Percentiles rank a stretch among this genome's conserved stretches.
Conservation (phyloP, 2,329 filamentous ascomycete genomes). For the Exophiala sp. region DNA sequence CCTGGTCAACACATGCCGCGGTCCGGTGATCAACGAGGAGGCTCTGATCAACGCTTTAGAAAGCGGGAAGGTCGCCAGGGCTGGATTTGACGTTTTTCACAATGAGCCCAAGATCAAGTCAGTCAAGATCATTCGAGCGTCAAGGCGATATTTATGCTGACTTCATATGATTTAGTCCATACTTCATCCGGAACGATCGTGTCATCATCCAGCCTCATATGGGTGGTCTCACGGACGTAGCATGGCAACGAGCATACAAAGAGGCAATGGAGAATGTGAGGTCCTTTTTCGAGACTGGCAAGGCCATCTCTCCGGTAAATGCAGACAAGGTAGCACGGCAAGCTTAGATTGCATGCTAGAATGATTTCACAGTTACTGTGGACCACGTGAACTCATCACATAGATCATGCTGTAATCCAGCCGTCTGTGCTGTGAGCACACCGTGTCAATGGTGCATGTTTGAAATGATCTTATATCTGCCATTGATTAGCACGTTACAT, state of each 20-base stretch:
- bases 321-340: neutral
- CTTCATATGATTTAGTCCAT: constrained; percentile 19
- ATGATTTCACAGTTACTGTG: too few relatives aligned
- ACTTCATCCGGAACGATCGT: constrained; percentile 41
- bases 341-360: too few relatives aligned
- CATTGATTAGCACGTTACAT: too few relatives aligned
- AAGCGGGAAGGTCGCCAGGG: constrained; percentile 43
- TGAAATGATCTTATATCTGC: too few relatives aligned
- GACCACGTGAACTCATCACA: too few relatives aligned
- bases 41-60: constrained; percentile 48
- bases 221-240: constrained; percentile 44
- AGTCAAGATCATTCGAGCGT: too few relatives aligned
- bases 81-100: constrained; percentile 37
- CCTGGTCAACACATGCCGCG: constrained; percentile 52
- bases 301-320: constrained; percentile 40
- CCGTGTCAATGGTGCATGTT: too few relatives aligned
- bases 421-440: too few relatives aligned
- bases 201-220: constrained; percentile 47
- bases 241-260: constrained; percentile 42
- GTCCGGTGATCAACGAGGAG: constrained; percentile 47
- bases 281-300: constrained; percentile 39
- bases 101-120: constrained; percentile 1
- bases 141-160: neutral
- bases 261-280: constrained; percentile 49
- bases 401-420: too few relatives aligned